Percentiles rank a stretch among this genome's conserved stretches.
Evolutionary conservation across 2,329 filamentous ascomycete species (phyloP).

Genomic region (Cladosporium sp.): DNA sequence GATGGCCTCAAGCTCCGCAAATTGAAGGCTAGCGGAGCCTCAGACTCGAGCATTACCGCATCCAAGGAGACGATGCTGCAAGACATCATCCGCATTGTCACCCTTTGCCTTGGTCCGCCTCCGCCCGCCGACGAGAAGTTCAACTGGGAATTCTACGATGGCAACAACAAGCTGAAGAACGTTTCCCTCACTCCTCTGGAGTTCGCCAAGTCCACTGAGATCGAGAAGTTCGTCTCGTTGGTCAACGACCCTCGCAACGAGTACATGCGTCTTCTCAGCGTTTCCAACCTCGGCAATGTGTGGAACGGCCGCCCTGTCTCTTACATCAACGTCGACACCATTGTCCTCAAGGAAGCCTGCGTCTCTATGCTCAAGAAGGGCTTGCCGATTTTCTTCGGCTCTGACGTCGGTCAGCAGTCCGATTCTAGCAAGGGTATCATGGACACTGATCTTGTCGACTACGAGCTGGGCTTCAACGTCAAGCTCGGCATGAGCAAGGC

Average conservation of each 20-base stretch:
- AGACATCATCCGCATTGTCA: constrained; percentile 75
- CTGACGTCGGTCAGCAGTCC: constrained; percentile 78
- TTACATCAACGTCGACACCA: constrained; percentile 77
- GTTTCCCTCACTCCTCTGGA: constrained; percentile 60
- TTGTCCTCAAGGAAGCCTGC: constrained; percentile 63
- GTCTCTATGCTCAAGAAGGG: constrained; percentile 73
- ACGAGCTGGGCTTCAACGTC: constrained; percentile 77
- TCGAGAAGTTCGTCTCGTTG: constrained; percentile 68
- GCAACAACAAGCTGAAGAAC: constrained; percentile 56
- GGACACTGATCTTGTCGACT: constrained; percentile 71
- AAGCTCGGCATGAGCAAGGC: constrained; percentile 69
- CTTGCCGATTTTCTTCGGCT: constrained; percentile 80
- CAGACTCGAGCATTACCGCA: constrained; percentile 35
- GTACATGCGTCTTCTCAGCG: constrained; percentile 65
- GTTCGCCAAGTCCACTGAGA: constrained; percentile 62
- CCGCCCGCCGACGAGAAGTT: constrained; percentile 65
- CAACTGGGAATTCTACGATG: constrained; percentile 73
- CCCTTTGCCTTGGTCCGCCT: constrained; percentile 72
- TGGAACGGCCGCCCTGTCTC: constrained; percentile 68
- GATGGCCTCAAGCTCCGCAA: constrained; percentile 67
- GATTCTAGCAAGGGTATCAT: constrained; percentile 65
- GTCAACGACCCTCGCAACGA: constrained; percentile 80
- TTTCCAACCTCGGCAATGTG: constrained; percentile 74
- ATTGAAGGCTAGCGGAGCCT: constrained; percentile 39
- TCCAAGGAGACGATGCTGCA: constrained; percentile 69